Percentiles rank a stretch among this genome's conserved stretches.
These are phyloP conservation scores for Aspergillus proliferans DNA, from an alignment of 2,329 filamentous ascomycete genomes.

Conservation along the genomic window DNA sequence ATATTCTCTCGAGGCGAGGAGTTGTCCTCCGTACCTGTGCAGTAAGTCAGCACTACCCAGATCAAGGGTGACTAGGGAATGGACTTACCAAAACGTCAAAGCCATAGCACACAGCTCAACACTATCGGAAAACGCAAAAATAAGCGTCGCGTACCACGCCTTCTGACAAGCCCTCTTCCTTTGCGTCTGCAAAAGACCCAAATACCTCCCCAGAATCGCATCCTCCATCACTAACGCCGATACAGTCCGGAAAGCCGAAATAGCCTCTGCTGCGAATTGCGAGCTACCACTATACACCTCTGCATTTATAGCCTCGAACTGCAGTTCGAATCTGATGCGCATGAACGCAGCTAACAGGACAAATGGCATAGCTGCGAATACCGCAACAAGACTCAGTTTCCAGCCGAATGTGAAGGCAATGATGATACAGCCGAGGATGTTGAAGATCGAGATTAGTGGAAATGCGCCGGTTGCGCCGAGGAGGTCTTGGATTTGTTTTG, in stretches of 20 bases:
- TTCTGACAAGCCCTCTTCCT: constrained; percentile 55
- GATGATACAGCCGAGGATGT: constrained; percentile 56
- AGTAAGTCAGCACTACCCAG: background rate
- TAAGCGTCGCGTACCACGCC: constrained; percentile 55
- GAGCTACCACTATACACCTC: constrained; percentile 65
- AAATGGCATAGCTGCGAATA: constrained; percentile 53
- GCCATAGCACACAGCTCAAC: constrained; percentile 59
- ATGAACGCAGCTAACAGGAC: constrained; percentile 46
- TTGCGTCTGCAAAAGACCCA: constrained; percentile 53
- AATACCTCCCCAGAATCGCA: constrained; percentile 57
- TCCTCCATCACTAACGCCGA: constrained; percentile 64
- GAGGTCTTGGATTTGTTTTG: constrained; percentile 47
- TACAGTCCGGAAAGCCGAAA: constrained; percentile 68
- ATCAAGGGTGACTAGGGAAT: background rate
- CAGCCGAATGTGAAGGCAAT: constrained; percentile 69
- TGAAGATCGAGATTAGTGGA: constrained; percentile 59
- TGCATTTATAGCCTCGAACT: constrained; percentile 63
- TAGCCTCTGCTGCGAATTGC: constrained; percentile 67
- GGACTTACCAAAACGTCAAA: constrained; percentile 50
- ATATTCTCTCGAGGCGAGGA: constrained; percentile 50
- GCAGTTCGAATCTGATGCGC: constrained; percentile 57
- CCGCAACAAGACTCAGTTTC: constrained; percentile 65
- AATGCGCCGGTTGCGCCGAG: constrained; percentile 43
- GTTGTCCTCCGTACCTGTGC: constrained; percentile 58
- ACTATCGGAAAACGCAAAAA: constrained; percentile 66